These are phyloP conservation scores for Sinapis alba DNA, from an alignment of 441 rosid genomes.

Conservation along the genomic window DNA sequence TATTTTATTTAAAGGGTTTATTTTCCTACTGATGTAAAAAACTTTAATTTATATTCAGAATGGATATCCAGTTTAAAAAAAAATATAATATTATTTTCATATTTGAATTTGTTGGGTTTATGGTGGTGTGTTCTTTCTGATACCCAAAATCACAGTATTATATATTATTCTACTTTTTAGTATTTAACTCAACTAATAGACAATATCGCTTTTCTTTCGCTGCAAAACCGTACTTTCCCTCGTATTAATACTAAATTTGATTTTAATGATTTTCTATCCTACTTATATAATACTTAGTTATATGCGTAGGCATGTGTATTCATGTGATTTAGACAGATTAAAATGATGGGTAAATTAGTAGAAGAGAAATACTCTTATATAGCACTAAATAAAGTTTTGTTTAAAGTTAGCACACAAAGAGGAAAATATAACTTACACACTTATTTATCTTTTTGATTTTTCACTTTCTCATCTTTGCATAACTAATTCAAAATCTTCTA, in stretches of 20 bases:
- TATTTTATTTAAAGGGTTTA: too few relatives aligned
- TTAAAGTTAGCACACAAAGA: background rate
- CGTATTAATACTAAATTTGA: background rate
- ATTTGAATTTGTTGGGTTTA: slow-evolving; percentile 5
- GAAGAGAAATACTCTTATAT: background rate
- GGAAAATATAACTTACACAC: too few relatives aligned
- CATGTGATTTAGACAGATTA: background rate
- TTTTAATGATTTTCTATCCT: background rate
- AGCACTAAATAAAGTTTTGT: background rate
- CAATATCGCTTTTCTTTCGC: slow-evolving; percentile 24
- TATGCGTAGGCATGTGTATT: background rate
- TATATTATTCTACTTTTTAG: slow-evolving; percentile 2
- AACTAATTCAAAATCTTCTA: too few relatives aligned
- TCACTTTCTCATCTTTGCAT: too few relatives aligned
- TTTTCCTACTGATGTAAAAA: too few relatives aligned
- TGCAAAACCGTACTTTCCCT: slow-evolving; percentile 33
- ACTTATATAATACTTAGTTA: slow-evolving; percentile 1
- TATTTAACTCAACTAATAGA: slow-evolving; percentile 16
- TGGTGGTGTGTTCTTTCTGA: slow-evolving; percentile 9
- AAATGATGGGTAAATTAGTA: background rate
- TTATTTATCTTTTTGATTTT: too few relatives aligned
- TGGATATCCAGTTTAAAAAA: too few relatives aligned
- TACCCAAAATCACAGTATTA: slow-evolving; percentile 10
- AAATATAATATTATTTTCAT: too few relatives aligned
- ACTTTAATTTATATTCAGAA: too few relatives aligned